These are phyloP conservation scores for Neonothopanus nambi DNA, from an alignment of 1,284 basidiomycete genomes.

Conservation along the genomic window DNA sequence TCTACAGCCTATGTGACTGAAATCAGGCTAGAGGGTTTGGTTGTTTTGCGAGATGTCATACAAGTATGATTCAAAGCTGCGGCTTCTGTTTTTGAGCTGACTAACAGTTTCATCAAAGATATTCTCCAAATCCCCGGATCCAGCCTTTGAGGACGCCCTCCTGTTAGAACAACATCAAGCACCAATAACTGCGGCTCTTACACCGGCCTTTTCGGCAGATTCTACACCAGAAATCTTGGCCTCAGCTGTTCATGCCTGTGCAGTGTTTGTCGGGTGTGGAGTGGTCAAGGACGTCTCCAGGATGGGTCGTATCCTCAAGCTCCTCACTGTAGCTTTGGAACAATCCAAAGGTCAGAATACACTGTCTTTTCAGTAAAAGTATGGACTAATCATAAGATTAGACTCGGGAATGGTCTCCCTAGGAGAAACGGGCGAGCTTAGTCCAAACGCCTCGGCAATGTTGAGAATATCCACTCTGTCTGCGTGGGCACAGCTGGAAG, in stretches of 20 bases:
- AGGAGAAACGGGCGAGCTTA: slow-evolving; percentile 85
- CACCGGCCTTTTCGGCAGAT: slow-evolving; percentile 93
- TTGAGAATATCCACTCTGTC: slow-evolving; percentile 90
- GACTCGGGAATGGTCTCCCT: slow-evolving; percentile 84
- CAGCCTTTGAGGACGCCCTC: slow-evolving; percentile 88
- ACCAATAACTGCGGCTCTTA: slow-evolving; percentile 97
- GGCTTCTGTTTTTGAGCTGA: slow-evolving; percentile 1
- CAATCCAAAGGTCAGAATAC: slow-evolving; percentile 73
- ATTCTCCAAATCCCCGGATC: slow-evolving; percentile 86
- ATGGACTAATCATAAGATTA: slow-evolving; percentile 50
- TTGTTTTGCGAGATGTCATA: slow-evolving; percentile 91
- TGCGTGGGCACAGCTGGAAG: slow-evolving; percentile 94
- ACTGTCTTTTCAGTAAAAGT: neutral
- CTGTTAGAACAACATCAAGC: slow-evolving; percentile 99
- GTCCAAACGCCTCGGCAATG: slow-evolving; percentile 95
- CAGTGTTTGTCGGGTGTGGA: slow-evolving; percentile 95
- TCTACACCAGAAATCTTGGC: slow-evolving; percentile 95
- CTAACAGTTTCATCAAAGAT: slow-evolving; percentile 46
- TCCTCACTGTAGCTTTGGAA: slow-evolving; percentile 86
- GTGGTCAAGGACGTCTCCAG: slow-evolving; percentile 86
- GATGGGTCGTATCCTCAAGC: slow-evolving; percentile 94
- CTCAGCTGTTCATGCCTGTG: slow-evolving; percentile 91
- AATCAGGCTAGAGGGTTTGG: slow-evolving; percentile 90
- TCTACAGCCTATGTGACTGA: slow-evolving; percentile 95
- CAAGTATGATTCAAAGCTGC: slow-evolving; percentile 52